Base-by-base conservation (phyloP, 2,329 filamentous ascomycete genomes). In the Aspergillus fumigatiaffinis region DNA sequence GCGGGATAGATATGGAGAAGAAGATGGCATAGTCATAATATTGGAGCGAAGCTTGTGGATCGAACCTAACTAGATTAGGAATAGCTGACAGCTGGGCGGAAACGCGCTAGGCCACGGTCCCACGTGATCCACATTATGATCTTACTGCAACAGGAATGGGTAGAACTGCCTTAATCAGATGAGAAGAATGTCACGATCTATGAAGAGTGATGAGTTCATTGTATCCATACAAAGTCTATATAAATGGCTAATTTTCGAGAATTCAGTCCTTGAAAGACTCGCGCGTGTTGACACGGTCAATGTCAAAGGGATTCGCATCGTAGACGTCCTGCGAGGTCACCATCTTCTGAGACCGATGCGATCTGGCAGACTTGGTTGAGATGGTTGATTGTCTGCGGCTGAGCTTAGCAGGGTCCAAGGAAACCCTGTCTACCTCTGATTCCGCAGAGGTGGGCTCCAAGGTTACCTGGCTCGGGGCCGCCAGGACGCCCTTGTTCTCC, bases 71-170 rank as follows among this genome's bases (percentile, higher is more conserved):
- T 53, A 3, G 7, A 53, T 56, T 7, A 1, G 50, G 52, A 26
- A 50, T 58, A 61, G 56, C 32, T 17, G 10, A 26, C 2, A 8
- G 20, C 12, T 4, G 5, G 8, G 21, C 21, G 2, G 20, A 8
- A 26, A 54, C 59, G 55, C 57, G 63, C 50, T 53, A 55, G 51
- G n/a, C 56, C 60, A 44, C 59, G 58, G 12, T n/a, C 23, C 50
- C 62, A 65, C 55, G 60, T 64, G 61, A 59, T 49, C 52, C 35
- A 41, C 50, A 69, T 62, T 63, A 59, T 57, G 59, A 63, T 53
- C 71, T 60, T 59, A 58, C 67, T 26, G 64, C 66, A 55, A 68
- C 60, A 28, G 62, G 63, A 47, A 58, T 60, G 32, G 60, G 14
- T 35, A 70, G 47, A 50, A 58, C 58, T 62, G 54, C 56, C 52